Evolutionary conservation across 257 asterid genomes (phyloP), one percentile per base, ranked within the genome.

Genomic region (Lycium barbarum): DNA sequence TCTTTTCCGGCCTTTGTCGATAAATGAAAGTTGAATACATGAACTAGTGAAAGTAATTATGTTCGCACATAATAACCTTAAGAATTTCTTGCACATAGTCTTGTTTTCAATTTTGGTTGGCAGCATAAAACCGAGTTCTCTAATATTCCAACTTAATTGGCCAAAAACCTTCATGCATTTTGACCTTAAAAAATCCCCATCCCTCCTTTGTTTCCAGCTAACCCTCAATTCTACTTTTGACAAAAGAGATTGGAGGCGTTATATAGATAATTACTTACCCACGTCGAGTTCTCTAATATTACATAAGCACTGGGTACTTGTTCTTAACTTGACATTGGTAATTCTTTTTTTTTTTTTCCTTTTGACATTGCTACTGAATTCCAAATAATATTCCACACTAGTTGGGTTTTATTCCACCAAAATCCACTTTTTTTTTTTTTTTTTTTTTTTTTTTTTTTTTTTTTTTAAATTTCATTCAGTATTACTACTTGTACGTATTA

Each of bases 21-120:
- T 10, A 63, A 11, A 26, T 65, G 5, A 14, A 26, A 26, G 43
- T 65, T 5, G 7, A 68, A 38, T 17, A 15, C 78, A 38, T 15
- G 51, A 68, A 68, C 4, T 3, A 38, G 14, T 70, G 53, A 53
- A 70, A 70, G 20, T 38, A 70, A 70, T 70, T 70, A 18, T 7
- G 26, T 59, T 59, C 7, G 26, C 11, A 59, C 18, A 18, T 59
- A 59, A 59, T 7, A 59, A 4, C 33, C 78, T 70, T 70, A 8
- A 70, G 26, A 70, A 38, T 14, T 70, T 70, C 38, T 26, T 26
- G 33, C 33, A 26, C 33, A n/a, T n/a, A 49, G 2, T 36, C 76
- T 36, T 67, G 22, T 67, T 67, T 70, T 38, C 78, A 3, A 70
- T 70, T 70, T 70, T 38, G 79, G 53, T 40, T 40, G 79, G 79